Conservation (phyloP, 345 rosid species). For the Acer saccharum region DNA sequence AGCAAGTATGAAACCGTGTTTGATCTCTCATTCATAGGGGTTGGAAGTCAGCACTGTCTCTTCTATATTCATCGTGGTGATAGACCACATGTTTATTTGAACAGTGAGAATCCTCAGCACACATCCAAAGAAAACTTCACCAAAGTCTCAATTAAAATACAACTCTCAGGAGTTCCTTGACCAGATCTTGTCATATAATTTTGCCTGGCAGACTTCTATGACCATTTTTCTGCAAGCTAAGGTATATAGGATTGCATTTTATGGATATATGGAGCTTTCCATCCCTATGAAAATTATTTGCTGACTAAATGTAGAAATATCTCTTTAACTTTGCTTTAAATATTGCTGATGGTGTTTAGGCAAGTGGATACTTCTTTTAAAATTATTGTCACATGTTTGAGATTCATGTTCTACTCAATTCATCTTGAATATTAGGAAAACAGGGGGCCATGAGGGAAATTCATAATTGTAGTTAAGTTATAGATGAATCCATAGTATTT, state of each 20-base stretch:
- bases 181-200: conserved; percentile 4
- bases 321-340: conserved; percentile 9
- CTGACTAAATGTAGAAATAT: conserved; percentile 22
- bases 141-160: background rate
- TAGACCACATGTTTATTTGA: conserved; percentile 17
- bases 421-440: conserved; percentile 22
- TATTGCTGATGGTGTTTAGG: conserved; percentile 5
- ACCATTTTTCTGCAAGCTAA: conserved; percentile 9
- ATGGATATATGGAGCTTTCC: background rate
- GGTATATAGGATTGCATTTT: background rate
- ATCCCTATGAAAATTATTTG: conserved; percentile 2
- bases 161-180: conserved; percentile 16
- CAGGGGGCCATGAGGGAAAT: conserved; percentile 13
- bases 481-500: conserved; percentile 10
- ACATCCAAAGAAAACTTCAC: background rate
- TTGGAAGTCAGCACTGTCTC: conserved; percentile 9
- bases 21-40: conserved; percentile 6
- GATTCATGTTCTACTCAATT: conserved; percentile 16
- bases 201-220: conserved; percentile 2
- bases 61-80: conserved; percentile 10
- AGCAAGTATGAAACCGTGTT: background rate
- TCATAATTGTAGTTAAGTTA: conserved; percentile 3
- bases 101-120: background rate
- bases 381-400: conserved; percentile 2
- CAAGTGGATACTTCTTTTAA: conserved; percentile 20